Conservation (phyloP, 108 stramenopile species). For the Fistulifera solaris region DNA sequence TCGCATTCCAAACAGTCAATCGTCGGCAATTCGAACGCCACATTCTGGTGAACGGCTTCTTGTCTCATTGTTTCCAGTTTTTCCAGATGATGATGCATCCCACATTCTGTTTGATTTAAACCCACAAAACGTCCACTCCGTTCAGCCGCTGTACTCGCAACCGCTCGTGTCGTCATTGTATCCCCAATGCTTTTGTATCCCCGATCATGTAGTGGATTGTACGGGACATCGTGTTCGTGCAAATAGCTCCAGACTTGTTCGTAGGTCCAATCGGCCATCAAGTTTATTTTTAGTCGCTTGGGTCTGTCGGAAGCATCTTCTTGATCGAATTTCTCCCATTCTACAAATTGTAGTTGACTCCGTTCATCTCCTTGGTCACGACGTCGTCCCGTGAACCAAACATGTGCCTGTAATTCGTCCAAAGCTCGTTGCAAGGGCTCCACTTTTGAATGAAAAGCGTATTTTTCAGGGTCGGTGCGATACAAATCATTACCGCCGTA, state of each 20-base stretch:
- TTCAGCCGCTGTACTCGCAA: conserved; percentile 14
- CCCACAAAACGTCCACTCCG: conserved; percentile 17
- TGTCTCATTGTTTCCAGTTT: conserved; percentile 5
- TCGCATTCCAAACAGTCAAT: no score
- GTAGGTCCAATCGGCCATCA: conserved; percentile 35
- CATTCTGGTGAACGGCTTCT: conserved; percentile 1
- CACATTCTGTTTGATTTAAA: conserved; percentile 37
- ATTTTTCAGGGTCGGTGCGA: conserved; percentile 23
- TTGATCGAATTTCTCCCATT: conserved; percentile 15
- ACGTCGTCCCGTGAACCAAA: conserved; percentile 44
- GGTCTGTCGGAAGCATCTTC: background rate
- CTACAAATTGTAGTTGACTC: conserved; percentile 17
- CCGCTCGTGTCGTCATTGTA: conserved; percentile 26
- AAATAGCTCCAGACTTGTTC: conserved; percentile 38
- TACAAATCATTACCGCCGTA: conserved; percentile 15
- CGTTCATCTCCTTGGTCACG: conserved; percentile 34
- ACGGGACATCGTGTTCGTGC: conserved; percentile 21
- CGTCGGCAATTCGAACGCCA: no score
- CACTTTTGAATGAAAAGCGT: conserved; percentile 31
- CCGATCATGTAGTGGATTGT: conserved; percentile 29
- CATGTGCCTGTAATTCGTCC: conserved; percentile 15
- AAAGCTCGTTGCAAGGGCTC: conserved; percentile 26
- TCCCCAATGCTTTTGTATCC: conserved; percentile 39
- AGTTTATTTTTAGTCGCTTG: conserved; percentile 30
- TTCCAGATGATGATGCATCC: conserved; percentile 15